Percentiles rank a stretch among this genome's conserved stretches.
phyloP scores from a whole-genome alignment of 2,329 filamentous ascomycete species.

The Aspergillus sp. region DNA sequence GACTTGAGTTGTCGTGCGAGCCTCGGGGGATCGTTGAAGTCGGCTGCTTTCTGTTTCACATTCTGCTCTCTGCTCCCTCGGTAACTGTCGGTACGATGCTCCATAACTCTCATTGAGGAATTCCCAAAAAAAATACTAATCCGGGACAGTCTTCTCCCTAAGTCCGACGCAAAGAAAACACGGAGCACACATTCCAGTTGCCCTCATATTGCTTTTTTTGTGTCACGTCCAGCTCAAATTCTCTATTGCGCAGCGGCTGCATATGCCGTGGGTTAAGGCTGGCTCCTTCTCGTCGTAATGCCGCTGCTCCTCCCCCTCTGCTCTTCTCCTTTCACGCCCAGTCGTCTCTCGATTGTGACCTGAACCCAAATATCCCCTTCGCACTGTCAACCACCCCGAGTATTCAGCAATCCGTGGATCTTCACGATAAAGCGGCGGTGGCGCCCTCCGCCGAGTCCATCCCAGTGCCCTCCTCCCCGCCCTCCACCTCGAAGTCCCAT shows the following conservation, averaged over 20 bases:
- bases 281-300: slow-evolving; percentile 34
- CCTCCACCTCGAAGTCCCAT: slow-evolving; percentile 19
- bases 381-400: not conserved
- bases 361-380: slow-evolving; percentile 13
- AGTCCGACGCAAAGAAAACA: no score
- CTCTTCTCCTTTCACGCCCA: slow-evolving; percentile 23
- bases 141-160: not conserved
- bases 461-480: slow-evolving; percentile 22
- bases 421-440: slow-evolving; percentile 21
- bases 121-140: no score
- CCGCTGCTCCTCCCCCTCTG: slow-evolving; percentile 28
- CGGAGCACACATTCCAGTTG: not conserved
- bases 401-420: slow-evolving; percentile 5
- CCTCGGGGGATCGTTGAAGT: slow-evolving; percentile 1
- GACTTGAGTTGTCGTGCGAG: not conserved
- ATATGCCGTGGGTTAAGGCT: slow-evolving; percentile 34
- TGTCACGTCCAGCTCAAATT: slow-evolving; percentile 2
- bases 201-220: not conserved
- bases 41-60: not conserved
- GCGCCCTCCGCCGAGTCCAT: slow-evolving; percentile 18
- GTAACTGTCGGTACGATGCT: not conserved
- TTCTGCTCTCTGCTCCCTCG: not conserved
- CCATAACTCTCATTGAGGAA: no score
- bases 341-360: slow-evolving; percentile 17
- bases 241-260: slow-evolving; percentile 24